These are phyloP conservation scores for Lycium barbarum DNA, from an alignment of 257 asterid species.

Conservation along the genomic window DNA sequence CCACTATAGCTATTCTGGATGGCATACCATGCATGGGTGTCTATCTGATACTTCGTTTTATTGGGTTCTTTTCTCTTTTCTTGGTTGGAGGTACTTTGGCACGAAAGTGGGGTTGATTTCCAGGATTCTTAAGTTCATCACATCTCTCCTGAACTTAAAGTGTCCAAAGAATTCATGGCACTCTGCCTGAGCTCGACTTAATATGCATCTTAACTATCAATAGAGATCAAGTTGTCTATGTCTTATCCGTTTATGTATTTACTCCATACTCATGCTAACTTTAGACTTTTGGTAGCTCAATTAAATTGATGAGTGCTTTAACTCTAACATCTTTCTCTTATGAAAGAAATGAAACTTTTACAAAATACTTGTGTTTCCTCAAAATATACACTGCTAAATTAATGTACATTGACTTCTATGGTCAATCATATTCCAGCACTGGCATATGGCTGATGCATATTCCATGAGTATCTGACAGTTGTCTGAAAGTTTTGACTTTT, in stretches of 20 bases:
- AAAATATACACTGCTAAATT: neutral
- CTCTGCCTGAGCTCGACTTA: neutral
- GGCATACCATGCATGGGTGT: constrained; percentile 84
- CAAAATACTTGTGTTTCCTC: neutral
- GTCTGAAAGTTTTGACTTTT: neutral
- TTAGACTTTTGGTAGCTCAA: constrained; percentile 1
- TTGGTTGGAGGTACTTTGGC: constrained; percentile 24
- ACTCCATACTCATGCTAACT: constrained; percentile 7
- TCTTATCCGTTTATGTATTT: neutral
- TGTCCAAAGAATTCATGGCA: neutral
- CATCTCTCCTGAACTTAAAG: neutral
- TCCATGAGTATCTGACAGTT: neutral
- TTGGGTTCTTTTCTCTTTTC: neutral
- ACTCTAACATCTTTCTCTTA: constrained; percentile 17
- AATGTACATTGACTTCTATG: neutral
- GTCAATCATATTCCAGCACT: neutral
- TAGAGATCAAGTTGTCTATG: neutral
- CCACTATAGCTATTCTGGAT: constrained; percentile 88
- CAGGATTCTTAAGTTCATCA: neutral
- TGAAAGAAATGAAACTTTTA: neutral
- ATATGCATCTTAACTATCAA: constrained; percentile 11
- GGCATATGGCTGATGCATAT: constrained; percentile 9
- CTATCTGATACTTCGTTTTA: constrained; percentile 27
- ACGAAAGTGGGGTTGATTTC: neutral
- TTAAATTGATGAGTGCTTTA: neutral